Conservation (phyloP, 257 asterid genomes). For the Fraxinus pennsylvanica region DNA sequence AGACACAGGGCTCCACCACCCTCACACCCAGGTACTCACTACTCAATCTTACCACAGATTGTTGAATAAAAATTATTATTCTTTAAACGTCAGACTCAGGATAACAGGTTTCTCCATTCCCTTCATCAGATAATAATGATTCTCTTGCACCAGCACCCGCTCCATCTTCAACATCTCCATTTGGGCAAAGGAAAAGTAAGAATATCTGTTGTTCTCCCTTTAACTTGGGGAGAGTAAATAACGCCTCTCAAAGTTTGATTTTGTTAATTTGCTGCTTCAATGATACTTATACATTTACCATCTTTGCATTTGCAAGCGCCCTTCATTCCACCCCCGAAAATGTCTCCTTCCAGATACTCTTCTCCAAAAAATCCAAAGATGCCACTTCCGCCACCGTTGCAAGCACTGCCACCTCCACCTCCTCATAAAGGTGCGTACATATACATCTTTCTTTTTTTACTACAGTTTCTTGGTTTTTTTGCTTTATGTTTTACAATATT, state of each 20-base stretch:
- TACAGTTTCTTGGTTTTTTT: constrained; percentile 10
- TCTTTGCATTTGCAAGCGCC: constrained; percentile 54
- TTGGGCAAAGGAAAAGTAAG: constrained; percentile 47
- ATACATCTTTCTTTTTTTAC: not conserved
- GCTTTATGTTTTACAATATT: constrained; percentile 1
- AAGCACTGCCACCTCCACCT: constrained; percentile 84
- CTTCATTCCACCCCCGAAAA: constrained; percentile 54
- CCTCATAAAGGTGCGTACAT: constrained; percentile 75
- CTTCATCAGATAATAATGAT: constrained; percentile 33
- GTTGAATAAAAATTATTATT: not conserved
- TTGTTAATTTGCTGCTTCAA: constrained; percentile 21
- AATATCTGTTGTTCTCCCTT: constrained; percentile 22
- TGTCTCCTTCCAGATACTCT: constrained; percentile 52
- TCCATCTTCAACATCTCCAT: constrained; percentile 43
- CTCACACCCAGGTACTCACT: constrained; percentile 33
- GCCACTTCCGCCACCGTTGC: constrained; percentile 51
- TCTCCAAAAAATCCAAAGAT: constrained; percentile 48
- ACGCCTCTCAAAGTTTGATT: constrained; percentile 16
- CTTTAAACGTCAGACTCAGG: constrained; percentile 24
- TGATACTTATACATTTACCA: constrained; percentile 32
- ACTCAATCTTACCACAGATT: constrained; percentile 5
- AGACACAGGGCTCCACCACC: constrained; percentile 39
- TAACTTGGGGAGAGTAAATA: constrained; percentile 7
- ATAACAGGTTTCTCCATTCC: constrained; percentile 40
- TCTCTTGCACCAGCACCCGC: constrained; percentile 47